Evolutionary conservation across 305 asterid genomes (phyloP), one percentile per base, ranked within the genome.

Genomic region (Ruellia speciosa): DNA sequence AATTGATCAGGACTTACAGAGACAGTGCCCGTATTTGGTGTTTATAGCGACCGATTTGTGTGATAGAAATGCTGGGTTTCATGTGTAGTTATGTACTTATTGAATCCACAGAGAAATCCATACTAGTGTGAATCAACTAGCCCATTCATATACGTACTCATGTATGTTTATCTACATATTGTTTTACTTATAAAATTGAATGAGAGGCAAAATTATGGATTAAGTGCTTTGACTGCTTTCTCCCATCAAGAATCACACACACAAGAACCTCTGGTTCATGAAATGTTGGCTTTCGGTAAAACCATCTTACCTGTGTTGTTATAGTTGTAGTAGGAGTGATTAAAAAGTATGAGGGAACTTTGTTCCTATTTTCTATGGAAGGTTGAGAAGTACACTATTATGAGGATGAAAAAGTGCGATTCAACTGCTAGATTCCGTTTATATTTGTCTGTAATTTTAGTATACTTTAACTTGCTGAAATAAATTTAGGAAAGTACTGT

Each of bases 241-340:
- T 7, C 46, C 40, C 39, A 64, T 53, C 58, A 50, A 18, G 52
- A 58, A 56, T 54, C 39, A 46, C 19, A 4, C 40, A 46, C 19
- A 9, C 45, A 16, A 16, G 33, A 24, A 40, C n/a, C 31, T 52
- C 51, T 56, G 52, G 39, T 39, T 33, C 68, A 37, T 49, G 46
- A 52, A 58, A 37, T 14, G 16, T 54, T 39, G 45, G 14, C 33
- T 14, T 52, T 15, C 24, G 47, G 52, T 63, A 2, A 14, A 31
- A 47, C 31, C 24, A 18, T 24, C n/a, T 49, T 16, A 40, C 57
- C 19, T 8, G 17, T 37, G 31, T 51, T n/a, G 16, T 49, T 49
- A 14, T 49, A 11, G 16, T 24, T 46, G 54, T 43, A 18, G 31
- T 4, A 24, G 31, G 31, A 24, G 43, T 37, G 3, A 10, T 6